Evolutionary conservation across 2,329 filamentous ascomycete genomes (phyloP), one percentile per base, ranked within the genome.

Genomic region (Aspergillus brasiliensis): DNA sequence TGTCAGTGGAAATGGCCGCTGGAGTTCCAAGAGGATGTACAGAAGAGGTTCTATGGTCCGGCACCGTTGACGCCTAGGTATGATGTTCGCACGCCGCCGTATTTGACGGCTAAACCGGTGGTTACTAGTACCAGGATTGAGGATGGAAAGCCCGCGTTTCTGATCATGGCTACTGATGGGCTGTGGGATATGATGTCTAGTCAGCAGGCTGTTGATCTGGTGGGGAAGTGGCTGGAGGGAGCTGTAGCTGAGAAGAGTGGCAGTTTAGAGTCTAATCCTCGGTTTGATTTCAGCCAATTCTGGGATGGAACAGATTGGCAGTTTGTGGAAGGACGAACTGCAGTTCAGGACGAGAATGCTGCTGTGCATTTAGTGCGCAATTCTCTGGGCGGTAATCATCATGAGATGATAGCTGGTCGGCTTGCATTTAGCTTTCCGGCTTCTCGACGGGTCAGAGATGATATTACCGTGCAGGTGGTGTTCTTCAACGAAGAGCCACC

Each of bases 151-250:
- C 74, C 77, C 2, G 81, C 84, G 52, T 91, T 91, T 66, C 71
- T 90, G 54, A 87, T 91, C 62, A 78, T 91, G 64, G 88, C 87
- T 0, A 85, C 82, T 0, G 88, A 91, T 65, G 88, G 88, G 0
- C 70, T 91, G 1, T 91, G 88, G 83, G 86, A 90, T 62, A 78
- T 78, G 51, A 80, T 89, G 21, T 80, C 79, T 10, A 86, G 76
- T 62, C 78, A 83, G 46, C 77, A 88, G 63, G 86, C 84, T 0
- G 86, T 89, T 1, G 76, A 81, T 21, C 80, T 86, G 28, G 83
- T 88, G 0, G 78, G 79, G 38, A 77, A 75, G 60, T 91, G 87
- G 86, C 69, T 84, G 10, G 75, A 63, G 76, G 23, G 74, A 78
- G 25, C 68, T 2, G 28, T 11, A 74, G 21, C 72, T 75, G 40